Evolutionary conservation across 2,329 filamentous ascomycete genomes (phyloP), one percentile per base, ranked within the genome.

Genomic region (Neofusicoccum sp.): DNA sequence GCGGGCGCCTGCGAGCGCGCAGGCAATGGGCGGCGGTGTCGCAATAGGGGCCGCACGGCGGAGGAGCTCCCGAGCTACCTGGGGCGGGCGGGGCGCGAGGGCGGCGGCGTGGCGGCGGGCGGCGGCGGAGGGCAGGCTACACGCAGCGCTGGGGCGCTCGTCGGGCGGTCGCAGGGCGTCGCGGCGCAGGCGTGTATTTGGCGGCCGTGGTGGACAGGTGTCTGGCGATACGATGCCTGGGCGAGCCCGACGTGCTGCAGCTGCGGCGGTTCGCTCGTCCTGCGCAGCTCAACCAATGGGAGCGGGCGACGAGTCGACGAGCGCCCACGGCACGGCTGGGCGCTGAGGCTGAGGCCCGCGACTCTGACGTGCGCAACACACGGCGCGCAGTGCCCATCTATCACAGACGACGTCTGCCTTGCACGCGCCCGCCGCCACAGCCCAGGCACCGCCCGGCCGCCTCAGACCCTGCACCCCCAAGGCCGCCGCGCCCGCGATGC

Each of bases 11-110:
- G 20, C 36, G 33, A 24, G 51, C 20, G 38, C 38, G 26, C 51
- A 33, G 34, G 20, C 14, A 16, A 40, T 30, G 33, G 14, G 49
- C 24, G 47, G 20, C 20, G 51, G 51, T 44, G 51, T 56, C 36
- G 51, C 51, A 56, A 56, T 41, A 56, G 51, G 51, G 51, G 51
- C 51, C 51, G 51, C 51, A 56, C 51, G 51, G 51, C 31, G 51
- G 51, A 56, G 26, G 51, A 56, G 51, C 51, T 56, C 38, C 36
- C 51, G 28, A 56, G 51, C 51, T 56, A 44, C 38, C 51, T 56
- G 49, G 49, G 28, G 12, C 49, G 49, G 49, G 26, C 51, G 40
- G n/a, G 47, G 38, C 28, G n/a, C 48, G 48, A 34, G 36, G 51
- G 36, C 38, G 51, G n/a, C 38, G 51, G 49, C 12, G 20, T 20